Base-by-base conservation (phyloP, 2,329 filamentous ascomycete species). In the Proliferodiscus dingleyae region DNA sequence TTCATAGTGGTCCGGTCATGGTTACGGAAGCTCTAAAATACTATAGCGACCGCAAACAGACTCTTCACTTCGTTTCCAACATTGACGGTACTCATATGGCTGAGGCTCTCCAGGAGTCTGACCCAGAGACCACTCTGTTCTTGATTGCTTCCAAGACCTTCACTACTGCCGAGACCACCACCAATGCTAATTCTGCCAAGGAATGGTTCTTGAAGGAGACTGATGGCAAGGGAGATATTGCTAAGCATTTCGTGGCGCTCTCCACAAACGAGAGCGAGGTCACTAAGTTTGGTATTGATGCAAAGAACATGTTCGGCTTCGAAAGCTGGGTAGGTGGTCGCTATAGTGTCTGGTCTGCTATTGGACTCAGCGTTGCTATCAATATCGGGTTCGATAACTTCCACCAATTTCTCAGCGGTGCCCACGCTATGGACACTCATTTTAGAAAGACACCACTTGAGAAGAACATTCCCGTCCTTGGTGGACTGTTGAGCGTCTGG, bases 271-370 rank as follows among this genome's bases (percentile, higher is more conserved):
- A 91, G 72, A 68, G 74, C 43, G 91, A 97, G 74, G 93, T 98
- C 52, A 89, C 87, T 71, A 97, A 97, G 77, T 98, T 98, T 63
- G 93, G 93, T 56, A 98, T 98, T 63, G 91, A 97, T 73, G 85
- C 83, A 71, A 91, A 91, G 79, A 98, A 97, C 79, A 98, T 98
- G 93, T 98, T 98, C 65, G 90, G 89, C 61, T 98, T 98, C 67
- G 90, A 91, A 71, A 94, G 87, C 71, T 98, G 93, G 93, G 91
- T 97, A 42, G 93, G 93, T 67, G 93, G 93, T 47, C 87, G 93
- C 50, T 98, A 98, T 80, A 95, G 89, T 50, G 93, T 98, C 57
- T 98, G 93, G 93, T 95, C 89, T 59, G 93, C 93, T 67, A 98
- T 98, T 64, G 93, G 93, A 59, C 75, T 98, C 52, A 95, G 89